Conservation (phyloP, 202 grass and related monocot genomes). For the Sporobolus alterniflorus region DNA sequence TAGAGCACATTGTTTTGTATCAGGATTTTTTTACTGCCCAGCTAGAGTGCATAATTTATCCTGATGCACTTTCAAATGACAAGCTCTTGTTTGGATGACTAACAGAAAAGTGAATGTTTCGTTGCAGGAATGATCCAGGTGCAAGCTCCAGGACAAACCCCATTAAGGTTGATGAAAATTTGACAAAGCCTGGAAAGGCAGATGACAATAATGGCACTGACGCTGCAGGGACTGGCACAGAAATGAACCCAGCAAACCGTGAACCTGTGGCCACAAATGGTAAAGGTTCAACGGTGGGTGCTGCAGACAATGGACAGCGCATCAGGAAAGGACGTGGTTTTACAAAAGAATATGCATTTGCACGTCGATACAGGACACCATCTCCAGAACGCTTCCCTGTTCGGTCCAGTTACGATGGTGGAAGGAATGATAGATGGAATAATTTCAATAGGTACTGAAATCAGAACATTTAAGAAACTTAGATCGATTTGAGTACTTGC, state of each 20-base stretch:
- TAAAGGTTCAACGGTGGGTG: slow-evolving; percentile 33
- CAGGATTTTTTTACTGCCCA: neutral
- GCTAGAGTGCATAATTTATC: slow-evolving; percentile 1
- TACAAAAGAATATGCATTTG: slow-evolving; percentile 68
- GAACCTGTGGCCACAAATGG: slow-evolving; percentile 49
- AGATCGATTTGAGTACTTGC: neutral
- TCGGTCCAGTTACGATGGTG: slow-evolving; percentile 52
- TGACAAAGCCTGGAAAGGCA: slow-evolving; percentile 12
- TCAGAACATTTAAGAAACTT: neutral
- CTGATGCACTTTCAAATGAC: slow-evolving; percentile 6
- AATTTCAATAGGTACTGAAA: slow-evolving; percentile 63
- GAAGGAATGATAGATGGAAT: slow-evolving; percentile 59
- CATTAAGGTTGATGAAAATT: slow-evolving; percentile 22
- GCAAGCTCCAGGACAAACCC: slow-evolving; percentile 28
- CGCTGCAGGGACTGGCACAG: slow-evolving; percentile 41
- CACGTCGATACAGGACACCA: slow-evolving; percentile 71
- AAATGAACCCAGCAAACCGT: slow-evolving; percentile 20
- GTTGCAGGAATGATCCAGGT: slow-evolving; percentile 43
- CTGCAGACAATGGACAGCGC: slow-evolving; percentile 49
- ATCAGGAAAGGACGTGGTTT: slow-evolving; percentile 88
- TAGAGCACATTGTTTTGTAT: slow-evolving; percentile 3
- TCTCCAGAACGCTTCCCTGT: slow-evolving; percentile 67
- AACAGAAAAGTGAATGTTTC: slow-evolving; percentile 7
- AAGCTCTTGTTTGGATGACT: slow-evolving; percentile 13
- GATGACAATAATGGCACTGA: slow-evolving; percentile 27